phyloP scores from a whole-genome alignment of 345 rosid genomes.

The Ceriops zippeliana region DNA sequence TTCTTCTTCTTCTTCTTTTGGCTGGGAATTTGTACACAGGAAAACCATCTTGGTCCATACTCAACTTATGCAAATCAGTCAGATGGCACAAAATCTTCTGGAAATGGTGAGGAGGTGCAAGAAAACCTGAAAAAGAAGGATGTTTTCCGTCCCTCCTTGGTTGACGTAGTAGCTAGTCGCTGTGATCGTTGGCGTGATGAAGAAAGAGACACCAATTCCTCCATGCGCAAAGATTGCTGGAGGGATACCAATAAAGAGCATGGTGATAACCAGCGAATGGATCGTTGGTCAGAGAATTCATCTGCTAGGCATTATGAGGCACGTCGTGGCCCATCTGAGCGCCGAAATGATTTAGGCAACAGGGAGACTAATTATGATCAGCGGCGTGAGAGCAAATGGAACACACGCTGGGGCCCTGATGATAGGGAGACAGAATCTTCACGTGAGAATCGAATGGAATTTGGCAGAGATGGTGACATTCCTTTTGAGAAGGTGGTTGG shows the following conservation, averaged over 20 bases:
- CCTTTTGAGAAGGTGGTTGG: conserved; percentile 51
- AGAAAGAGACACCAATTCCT: conserved; percentile 78
- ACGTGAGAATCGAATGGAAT: conserved; percentile 56
- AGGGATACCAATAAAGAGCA: conserved; percentile 76
- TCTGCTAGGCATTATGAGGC: conserved; percentile 55
- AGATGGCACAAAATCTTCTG: conserved; percentile 46
- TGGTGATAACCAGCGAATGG: conserved; percentile 59
- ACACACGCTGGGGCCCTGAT: conserved; percentile 95
- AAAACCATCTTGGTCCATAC: conserved; percentile 39
- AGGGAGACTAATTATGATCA: conserved; percentile 71
- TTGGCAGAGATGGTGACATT: conserved; percentile 67
- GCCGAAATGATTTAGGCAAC: conserved; percentile 73
- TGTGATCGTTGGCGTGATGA: conserved; percentile 95
- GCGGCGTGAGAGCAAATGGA: conserved; percentile 97
- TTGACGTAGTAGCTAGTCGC: conserved; percentile 69
- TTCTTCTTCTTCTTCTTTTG: neutral
- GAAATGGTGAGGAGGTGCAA: conserved; percentile 54
- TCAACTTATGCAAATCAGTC: conserved; percentile 35
- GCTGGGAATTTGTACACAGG: conserved; percentile 38
- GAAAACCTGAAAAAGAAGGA: conserved; percentile 71
- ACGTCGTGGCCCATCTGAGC: conserved; percentile 71
- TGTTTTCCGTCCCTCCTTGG: conserved; percentile 77
- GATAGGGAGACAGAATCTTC: conserved; percentile 54
- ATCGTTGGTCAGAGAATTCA: conserved; percentile 76
- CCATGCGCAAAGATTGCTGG: conserved; percentile 71